Conservation (phyloP, 495 filamentous ascomycete species). For the Poronia punctata region DNA sequence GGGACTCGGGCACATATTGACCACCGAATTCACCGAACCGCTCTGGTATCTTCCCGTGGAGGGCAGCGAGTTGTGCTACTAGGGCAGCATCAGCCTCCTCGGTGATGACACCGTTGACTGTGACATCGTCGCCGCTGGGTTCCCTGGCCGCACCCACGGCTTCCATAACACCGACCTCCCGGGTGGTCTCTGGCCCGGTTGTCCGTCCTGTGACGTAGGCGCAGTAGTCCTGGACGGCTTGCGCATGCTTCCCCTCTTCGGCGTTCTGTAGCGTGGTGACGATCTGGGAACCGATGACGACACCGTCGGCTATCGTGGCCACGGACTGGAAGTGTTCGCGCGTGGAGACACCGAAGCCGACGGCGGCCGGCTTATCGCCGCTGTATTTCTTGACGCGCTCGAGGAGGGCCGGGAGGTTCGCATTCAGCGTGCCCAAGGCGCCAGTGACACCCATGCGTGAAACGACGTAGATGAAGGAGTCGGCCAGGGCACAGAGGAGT, state of each 20-base stretch:
- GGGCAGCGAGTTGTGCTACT: slow-evolving; percentile 36
- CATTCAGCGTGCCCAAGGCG: slow-evolving; percentile 72
- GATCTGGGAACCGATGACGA: slow-evolving; percentile 95
- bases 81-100: slow-evolving; percentile 35
- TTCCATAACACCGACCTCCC: slow-evolving; percentile 59
- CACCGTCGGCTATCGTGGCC: slow-evolving; percentile 78
- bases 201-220: slow-evolving; percentile 65
- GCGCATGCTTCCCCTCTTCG: slow-evolving; percentile 57
- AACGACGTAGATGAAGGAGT: slow-evolving; percentile 99
- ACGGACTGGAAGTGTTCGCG: slow-evolving; percentile 88
- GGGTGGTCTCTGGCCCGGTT: slow-evolving; percentile 39
- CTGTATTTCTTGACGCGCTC: slow-evolving; percentile 84
- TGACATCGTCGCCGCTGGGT: slow-evolving; percentile 41
- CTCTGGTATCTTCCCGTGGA: slow-evolving; percentile 57
- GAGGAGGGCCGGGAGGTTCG: slow-evolving; percentile 72
- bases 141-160: slow-evolving; percentile 49
- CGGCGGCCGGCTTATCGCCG: slow-evolving; percentile 79
- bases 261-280: slow-evolving; percentile 72
- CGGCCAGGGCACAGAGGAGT: slow-evolving; percentile 90
- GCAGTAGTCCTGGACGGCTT: slow-evolving; percentile 81
- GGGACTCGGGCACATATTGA: slow-evolving; percentile 96
- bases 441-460: slow-evolving; percentile 97
- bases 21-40: slow-evolving; percentile 96
- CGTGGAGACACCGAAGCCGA: slow-evolving; percentile 95
- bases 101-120: slow-evolving; percentile 53